Evolutionary conservation across 805 yeast species (phyloP).

Genomic region (Alloascoidea hylecoeti): DNA sequence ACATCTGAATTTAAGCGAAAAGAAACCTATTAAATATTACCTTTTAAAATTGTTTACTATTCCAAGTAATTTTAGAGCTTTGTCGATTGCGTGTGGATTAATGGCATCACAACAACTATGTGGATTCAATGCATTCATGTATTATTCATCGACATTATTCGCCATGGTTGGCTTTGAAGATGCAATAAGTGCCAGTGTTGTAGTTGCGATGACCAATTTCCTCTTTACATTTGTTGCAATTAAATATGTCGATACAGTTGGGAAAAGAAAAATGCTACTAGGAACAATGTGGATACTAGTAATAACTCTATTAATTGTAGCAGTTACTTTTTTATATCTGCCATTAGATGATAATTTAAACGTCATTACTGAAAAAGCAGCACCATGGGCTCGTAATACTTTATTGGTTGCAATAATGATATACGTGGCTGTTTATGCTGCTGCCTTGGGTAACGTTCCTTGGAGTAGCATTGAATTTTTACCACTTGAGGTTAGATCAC

Average conservation of each 20-base stretch:
- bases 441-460: conserved; percentile 29
- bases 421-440: conserved; percentile 27
- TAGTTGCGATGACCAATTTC: conserved; percentile 41
- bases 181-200: conserved; percentile 41
- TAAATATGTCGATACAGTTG: conserved; percentile 32
- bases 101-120: conserved; percentile 44
- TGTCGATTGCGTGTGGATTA: conserved; percentile 33
- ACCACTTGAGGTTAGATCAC: conserved; percentile 25
- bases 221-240: conserved; percentile 39
- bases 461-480: conserved; percentile 31
- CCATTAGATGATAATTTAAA: not conserved
- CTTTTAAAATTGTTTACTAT: conserved; percentile 20
- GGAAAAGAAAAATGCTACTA: conserved; percentile 30
- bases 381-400: conserved; percentile 8
- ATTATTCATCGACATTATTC: conserved; percentile 45
- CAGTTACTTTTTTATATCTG: conserved; percentile 4
- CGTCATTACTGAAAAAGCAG: not conserved
- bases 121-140: conserved; percentile 53
- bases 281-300: conserved; percentile 25
- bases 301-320: conserved; percentile 18
- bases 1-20: conserved; percentile 19
- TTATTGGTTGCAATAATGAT: conserved; percentile 17
- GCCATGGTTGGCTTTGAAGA: conserved; percentile 32
- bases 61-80: conserved; percentile 23
- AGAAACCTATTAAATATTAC: conserved; percentile 12